phyloP scores from a whole-genome alignment of 495 filamentous ascomycete species.

The Sporormia fimetaria region DNA sequence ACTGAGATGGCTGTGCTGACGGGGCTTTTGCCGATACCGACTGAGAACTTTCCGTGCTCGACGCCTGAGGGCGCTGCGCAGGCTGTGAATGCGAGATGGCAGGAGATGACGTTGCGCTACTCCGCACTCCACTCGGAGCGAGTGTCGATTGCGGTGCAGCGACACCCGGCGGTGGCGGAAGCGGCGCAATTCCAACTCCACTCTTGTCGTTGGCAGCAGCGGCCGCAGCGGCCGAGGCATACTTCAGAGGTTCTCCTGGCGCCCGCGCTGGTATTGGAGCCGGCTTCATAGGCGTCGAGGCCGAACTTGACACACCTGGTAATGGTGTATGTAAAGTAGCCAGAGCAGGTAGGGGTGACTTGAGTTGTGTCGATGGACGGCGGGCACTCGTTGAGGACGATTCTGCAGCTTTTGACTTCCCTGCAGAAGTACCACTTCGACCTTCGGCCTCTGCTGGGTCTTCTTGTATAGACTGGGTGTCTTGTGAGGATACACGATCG shows the following conservation, averaged over 20 bases:
- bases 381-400: constrained; percentile 32
- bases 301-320: constrained; percentile 47
- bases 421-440: constrained; percentile 34
- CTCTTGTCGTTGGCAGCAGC: constrained; percentile 86
- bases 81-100: constrained; percentile 43
- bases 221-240: constrained; percentile 90
- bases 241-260: constrained; percentile 84
- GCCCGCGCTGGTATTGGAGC: constrained; percentile 74
- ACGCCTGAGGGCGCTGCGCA: constrained; percentile 34
- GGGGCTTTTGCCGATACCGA: constrained; percentile 40
- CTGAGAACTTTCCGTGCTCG: constrained; percentile 34
- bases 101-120: constrained; percentile 36
- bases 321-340: constrained; percentile 70
- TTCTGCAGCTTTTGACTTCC: constrained; percentile 47
- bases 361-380: constrained; percentile 81
- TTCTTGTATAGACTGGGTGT: constrained; percentile 84
- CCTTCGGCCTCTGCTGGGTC: constrained; percentile 56
- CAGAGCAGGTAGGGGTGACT: constrained; percentile 80
- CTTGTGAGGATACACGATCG: constrained; percentile 86
- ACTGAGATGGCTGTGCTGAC: constrained; percentile 32
- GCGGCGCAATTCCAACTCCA: constrained; percentile 76
- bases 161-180: constrained; percentile 75
- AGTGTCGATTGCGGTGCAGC: constrained; percentile 25
- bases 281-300: constrained; percentile 65
- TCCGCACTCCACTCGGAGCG: constrained; percentile 24